Percentiles rank a stretch among this genome's conserved stretches.
Evolutionary conservation across 1,284 basidiomycete species (phyloP).

Genomic region (Puccinia polysora): DNA sequence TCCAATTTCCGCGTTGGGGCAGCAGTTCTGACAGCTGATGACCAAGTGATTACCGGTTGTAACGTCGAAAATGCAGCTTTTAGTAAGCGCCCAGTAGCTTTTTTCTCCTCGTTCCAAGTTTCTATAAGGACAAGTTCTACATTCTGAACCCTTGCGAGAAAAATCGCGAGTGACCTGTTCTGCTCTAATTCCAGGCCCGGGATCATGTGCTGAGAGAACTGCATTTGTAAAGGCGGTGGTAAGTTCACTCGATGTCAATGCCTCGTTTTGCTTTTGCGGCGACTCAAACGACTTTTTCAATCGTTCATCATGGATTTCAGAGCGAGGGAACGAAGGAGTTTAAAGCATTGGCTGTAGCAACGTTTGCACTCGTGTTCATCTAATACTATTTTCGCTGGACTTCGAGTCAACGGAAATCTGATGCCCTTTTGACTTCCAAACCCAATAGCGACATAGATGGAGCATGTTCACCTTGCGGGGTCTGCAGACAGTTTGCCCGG

Average conservation of each 20-base stretch:
- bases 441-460: slow-evolving; percentile 35
- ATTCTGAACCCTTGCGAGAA: not conserved
- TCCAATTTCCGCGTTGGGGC: slow-evolving; percentile 87
- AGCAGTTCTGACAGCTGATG: slow-evolving; percentile 66
- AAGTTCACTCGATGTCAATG: not conserved
- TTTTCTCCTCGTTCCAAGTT: no score
- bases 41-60: slow-evolving; percentile 70
- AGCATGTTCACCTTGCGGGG: slow-evolving; percentile 40
- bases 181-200: slow-evolving; percentile 19
- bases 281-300: not conserved
- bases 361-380: not conserved
- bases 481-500: slow-evolving; percentile 42
- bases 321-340: slow-evolving; percentile 40
- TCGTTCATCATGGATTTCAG: no score
- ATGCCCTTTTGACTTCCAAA: no score
- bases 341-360: slow-evolving; percentile 42
- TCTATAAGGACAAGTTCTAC: not conserved
- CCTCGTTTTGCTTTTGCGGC: not conserved
- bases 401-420: no score
- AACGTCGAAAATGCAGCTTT: slow-evolving; percentile 90
- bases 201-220: slow-evolving; percentile 42
- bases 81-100: no score
- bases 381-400: not conserved
- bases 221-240: slow-evolving; percentile 43
- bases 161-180: not conserved